Percentiles rank a stretch among this genome's conserved stretches.
Conservation (phyloP, 2,329 filamentous ascomycete species). For the Cercospora berteroae region DNA sequence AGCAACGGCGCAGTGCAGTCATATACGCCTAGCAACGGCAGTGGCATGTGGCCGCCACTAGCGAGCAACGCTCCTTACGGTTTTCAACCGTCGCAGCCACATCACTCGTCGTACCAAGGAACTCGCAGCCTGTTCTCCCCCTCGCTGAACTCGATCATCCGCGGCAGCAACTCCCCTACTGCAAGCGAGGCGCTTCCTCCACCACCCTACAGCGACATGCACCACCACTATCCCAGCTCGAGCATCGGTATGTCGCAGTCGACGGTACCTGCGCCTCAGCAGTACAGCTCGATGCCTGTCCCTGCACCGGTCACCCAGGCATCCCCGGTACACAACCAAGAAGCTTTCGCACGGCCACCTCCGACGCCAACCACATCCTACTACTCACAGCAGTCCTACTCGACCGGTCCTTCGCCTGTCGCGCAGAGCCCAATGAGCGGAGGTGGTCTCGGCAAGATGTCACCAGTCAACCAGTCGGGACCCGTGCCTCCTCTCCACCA, state of each 20-base stretch:
- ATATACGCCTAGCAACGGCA: constrained; percentile 55
- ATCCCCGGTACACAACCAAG: constrained; percentile 59
- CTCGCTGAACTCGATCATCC: constrained; percentile 53
- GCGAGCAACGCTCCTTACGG: constrained; percentile 59
- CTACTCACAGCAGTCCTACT: constrained; percentile 54
- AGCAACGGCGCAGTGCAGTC: constrained; percentile 53
- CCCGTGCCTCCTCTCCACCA: constrained; percentile 49
- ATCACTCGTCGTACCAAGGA: constrained; percentile 48
- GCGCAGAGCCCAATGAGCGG: constrained; percentile 51
- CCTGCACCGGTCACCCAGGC: constrained; percentile 37
- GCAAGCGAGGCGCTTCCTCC: constrained; percentile 62
- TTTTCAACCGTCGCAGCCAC: constrained; percentile 46
- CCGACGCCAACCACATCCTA: constrained; percentile 65
- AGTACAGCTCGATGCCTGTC: constrained; percentile 45
- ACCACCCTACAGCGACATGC: constrained; percentile 65
- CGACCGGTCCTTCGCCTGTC: constrained; percentile 49
- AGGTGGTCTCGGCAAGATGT: constrained; percentile 51
- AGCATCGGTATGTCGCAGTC: constrained; percentile 57
- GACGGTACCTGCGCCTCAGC: constrained; percentile 45
- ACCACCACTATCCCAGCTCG: constrained; percentile 55
- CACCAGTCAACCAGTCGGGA: constrained; percentile 49
- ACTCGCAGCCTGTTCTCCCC: constrained; percentile 57
- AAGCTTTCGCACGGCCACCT: constrained; percentile 57
- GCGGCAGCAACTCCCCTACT: constrained; percentile 59
- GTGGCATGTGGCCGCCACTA: constrained; percentile 58